Conservation (phyloP, 495 filamentous ascomycete genomes). For the Poronia punctata region DNA sequence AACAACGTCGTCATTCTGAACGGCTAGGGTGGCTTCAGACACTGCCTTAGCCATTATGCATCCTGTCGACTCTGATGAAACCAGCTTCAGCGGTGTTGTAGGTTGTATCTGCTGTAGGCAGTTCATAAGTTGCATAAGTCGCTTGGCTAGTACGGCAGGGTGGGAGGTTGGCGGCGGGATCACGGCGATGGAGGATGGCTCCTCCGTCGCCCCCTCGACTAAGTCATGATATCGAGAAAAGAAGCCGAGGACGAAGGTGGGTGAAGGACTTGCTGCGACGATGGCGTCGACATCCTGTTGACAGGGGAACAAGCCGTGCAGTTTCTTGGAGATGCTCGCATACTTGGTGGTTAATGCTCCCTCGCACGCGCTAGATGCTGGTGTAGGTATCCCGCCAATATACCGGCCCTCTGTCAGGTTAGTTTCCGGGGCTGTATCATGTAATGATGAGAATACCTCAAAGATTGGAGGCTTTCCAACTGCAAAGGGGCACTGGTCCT, state of each 20-base stretch:
- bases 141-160: constrained; percentile 38
- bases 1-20: constrained; percentile 44
- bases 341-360: constrained; percentile 12
- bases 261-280: constrained; percentile 16
- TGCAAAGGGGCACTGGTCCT: constrained; percentile 15
- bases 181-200: constrained; percentile 17
- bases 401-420: not conserved
- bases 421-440: constrained; percentile 13
- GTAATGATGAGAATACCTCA: constrained; percentile 19
- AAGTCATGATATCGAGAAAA: constrained; percentile 19
- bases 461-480: constrained; percentile 9
- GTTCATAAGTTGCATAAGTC: constrained; percentile 40
- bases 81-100: constrained; percentile 16
- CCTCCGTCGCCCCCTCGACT: constrained; percentile 17
- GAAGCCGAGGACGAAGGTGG: constrained; percentile 25
- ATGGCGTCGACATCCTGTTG: constrained; percentile 33
- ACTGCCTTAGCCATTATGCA: constrained; percentile 29
- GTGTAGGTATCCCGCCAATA: constrained; percentile 17
- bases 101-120: constrained; percentile 42
- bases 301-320: constrained; percentile 32
- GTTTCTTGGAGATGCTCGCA: constrained; percentile 23
- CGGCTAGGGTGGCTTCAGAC: constrained; percentile 33
- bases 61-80: constrained; percentile 24
- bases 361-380: constrained; percentile 16
- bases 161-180: constrained; percentile 32